Base-by-base conservation (phyloP, 306 rosid genomes). In the Sicyos edulis region DNA sequence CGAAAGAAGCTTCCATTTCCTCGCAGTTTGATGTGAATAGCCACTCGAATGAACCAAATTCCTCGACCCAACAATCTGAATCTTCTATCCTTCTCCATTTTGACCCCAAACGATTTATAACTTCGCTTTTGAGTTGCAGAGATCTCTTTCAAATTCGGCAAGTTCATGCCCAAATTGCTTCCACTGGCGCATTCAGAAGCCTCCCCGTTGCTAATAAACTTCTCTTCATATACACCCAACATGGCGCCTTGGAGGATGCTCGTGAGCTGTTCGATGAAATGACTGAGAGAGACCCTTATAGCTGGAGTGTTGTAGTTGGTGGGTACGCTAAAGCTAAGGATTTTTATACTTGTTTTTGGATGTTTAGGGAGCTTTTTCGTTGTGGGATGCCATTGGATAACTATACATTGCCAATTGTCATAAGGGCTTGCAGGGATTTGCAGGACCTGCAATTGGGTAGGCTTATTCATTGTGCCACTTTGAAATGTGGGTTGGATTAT, bases 241-340 rank as follows among this genome's bases (percentile, higher is more conserved):
- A 83, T 70, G 85, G 57, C 44, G 86, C 79, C 14, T 45, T 84
- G 22, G 75, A 63, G 14, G 86, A 83, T 73, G 88, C 91, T 12
- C 70, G 80, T 75, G 56, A 49, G 7, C 58, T 91, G 81, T 91
- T 91, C 75, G 77, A 66, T 54, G 75, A 29, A 49, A 83, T 91
- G 90, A 19, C 45, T 14, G 72, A 59, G 37, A 89, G 78, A 78
- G 83, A 87, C 75, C 67, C 89, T 34, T 81, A 75, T 8, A 77
- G 84, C 80, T 89, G 91, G 86, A 87, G 91, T 73, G 78, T 87
- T 54, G 86, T 88, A 81, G 70, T 87, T 76, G 88, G 91, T 82
- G 90, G 90, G 71, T 89, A 80, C 82, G 78, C 89, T 8, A 89
- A 87, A 74, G 68, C 34, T 70, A 86, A 91, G 42, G 93, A 89